Conservation (phyloP, 1,284 basidiomycete genomes). For the Butyriboletus appendiculatus region DNA sequence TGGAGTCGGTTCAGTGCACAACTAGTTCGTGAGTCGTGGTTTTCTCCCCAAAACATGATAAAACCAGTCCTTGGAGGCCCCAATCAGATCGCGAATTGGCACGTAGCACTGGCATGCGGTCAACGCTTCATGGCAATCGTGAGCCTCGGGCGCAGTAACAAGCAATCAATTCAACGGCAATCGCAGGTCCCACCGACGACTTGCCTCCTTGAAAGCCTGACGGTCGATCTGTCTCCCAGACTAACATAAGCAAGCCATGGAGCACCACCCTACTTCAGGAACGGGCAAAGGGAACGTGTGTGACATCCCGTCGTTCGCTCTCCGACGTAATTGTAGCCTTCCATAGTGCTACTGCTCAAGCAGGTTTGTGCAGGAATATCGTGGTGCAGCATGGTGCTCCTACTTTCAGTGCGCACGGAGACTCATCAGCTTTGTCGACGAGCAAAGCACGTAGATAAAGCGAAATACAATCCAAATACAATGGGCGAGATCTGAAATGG, state of each 20-base stretch:
- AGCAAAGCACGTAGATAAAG: neutral
- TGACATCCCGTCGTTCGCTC: neutral
- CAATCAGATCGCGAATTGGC: too few relatives aligned
- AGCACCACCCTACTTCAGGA: neutral
- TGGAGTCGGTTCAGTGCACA: too few relatives aligned
- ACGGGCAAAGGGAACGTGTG: neutral
- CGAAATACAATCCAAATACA: neutral
- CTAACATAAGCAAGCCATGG: too few relatives aligned
- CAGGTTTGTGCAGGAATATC: neutral
- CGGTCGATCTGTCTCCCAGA: neutral
- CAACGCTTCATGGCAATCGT: too few relatives aligned
- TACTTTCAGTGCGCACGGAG: neutral
- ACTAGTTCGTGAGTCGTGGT: too few relatives aligned
- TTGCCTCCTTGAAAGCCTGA: neutral
- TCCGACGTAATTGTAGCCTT: too few relatives aligned
- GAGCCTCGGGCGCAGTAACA: neutral
- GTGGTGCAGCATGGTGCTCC: neutral
- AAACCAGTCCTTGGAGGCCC: too few relatives aligned
- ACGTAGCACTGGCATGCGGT: too few relatives aligned
- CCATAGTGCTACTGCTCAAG: neutral
- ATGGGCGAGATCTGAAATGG: neutral
- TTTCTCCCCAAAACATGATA: too few relatives aligned
- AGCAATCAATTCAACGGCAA: neutral
- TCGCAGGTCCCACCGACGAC: neutral
- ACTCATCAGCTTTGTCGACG: neutral